Conservation (phyloP, 2,329 filamentous ascomycete species). For the Camptophora hylomeconis region DNA sequence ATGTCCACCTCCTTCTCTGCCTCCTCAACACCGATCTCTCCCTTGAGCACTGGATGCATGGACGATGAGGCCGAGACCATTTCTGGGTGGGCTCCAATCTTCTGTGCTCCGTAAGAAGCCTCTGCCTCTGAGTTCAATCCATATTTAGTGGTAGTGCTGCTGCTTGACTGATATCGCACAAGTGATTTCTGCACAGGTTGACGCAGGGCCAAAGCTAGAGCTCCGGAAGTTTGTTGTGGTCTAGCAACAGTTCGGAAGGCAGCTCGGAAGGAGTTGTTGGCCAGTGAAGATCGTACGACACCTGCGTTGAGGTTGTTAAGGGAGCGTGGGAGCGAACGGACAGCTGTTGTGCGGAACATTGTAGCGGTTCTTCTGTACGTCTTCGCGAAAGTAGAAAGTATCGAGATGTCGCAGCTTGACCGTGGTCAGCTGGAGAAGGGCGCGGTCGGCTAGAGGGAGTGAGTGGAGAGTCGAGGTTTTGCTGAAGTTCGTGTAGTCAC, state of each 20-base stretch:
- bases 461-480: conserved; percentile 6
- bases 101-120: conserved; percentile 39
- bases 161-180: conserved; percentile 33
- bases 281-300: conserved; percentile 13
- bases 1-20: conserved; percentile 34
- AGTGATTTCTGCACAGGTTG: conserved; percentile 35
- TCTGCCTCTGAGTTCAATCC: conserved; percentile 29
- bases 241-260: conserved; percentile 27
- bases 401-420: background rate
- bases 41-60: conserved; percentile 38
- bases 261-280: conserved; percentile 31
- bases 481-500: too few relatives aligned
- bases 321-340: conserved; percentile 32
- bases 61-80: conserved; percentile 47
- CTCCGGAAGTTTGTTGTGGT: conserved; percentile 23
- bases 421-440: conserved; percentile 1
- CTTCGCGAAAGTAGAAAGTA: background rate
- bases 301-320: conserved; percentile 21
- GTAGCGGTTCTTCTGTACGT: conserved; percentile 18
- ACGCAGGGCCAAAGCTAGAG: conserved; percentile 30
- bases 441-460: conserved; percentile 1
- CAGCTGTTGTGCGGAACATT: conserved; percentile 34
- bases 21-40: conserved; percentile 24
- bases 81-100: conserved; percentile 47
- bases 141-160: conserved; percentile 5